phyloP scores from a whole-genome alignment of 2,329 filamentous ascomycete species.

The Stromatinia cepivora region DNA sequence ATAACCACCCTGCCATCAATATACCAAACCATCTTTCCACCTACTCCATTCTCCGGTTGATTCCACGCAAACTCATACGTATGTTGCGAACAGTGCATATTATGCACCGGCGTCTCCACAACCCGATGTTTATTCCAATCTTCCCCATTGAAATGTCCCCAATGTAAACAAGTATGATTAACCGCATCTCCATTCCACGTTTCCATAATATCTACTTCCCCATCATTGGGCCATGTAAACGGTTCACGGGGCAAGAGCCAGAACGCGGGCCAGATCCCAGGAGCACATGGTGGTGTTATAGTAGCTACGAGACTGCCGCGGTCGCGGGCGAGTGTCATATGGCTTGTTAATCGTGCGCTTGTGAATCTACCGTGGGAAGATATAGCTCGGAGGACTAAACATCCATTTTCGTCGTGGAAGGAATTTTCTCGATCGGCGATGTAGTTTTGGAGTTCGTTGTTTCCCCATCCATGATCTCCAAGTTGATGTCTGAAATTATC shows the following conservation, averaged over 20 bases:
- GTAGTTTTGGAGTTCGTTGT: slow-evolving; percentile 61
- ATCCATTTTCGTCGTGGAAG: slow-evolving; percentile 54
- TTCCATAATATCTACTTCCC: slow-evolving; percentile 61
- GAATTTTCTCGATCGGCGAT: slow-evolving; percentile 51
- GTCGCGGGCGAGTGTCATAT: slow-evolving; percentile 51
- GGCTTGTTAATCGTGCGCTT: slow-evolving; percentile 55
- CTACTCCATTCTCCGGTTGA: slow-evolving; percentile 46
- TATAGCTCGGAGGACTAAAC: slow-evolving; percentile 55
- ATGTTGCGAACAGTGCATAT: slow-evolving; percentile 49
- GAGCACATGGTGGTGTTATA: slow-evolving; percentile 53
- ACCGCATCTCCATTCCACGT: slow-evolving; percentile 59
- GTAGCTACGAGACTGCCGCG: slow-evolving; percentile 55
- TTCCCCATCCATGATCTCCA: slow-evolving; percentile 61
- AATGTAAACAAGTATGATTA: slow-evolving; percentile 60
- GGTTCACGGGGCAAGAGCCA: slow-evolving; percentile 60
- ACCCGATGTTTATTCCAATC: slow-evolving; percentile 59
- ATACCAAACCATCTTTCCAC: slow-evolving; percentile 56
- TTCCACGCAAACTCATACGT: slow-evolving; percentile 59
- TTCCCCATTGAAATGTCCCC: slow-evolving; percentile 55
- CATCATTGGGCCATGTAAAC: slow-evolving; percentile 59
- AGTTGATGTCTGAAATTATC: slow-evolving; percentile 56
- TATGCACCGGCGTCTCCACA: slow-evolving; percentile 50
- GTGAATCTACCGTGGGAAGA: slow-evolving; percentile 50
- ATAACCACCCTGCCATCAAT: slow-evolving; percentile 58
- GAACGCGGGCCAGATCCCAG: slow-evolving; percentile 62